Base-by-base conservation (phyloP, 306 rosid genomes). In the Castanea mollissima region DNA sequence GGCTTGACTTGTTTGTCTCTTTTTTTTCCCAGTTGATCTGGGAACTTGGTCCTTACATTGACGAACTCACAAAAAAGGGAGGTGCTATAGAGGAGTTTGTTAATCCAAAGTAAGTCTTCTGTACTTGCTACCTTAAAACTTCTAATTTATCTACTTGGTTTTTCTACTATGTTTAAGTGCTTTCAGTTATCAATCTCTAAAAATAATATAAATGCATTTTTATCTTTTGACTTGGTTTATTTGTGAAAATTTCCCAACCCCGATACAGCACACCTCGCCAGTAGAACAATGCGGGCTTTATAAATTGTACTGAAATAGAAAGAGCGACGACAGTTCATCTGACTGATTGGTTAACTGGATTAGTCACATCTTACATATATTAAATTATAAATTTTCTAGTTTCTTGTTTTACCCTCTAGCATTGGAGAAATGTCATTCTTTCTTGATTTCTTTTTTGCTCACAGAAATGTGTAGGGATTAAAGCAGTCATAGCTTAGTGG, bases 61-160 rank as follows among this genome's bases (percentile, higher is more conserved):
- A 91, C 31, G 98, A 95, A 85, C 98, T 95, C 91, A 76, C 90
- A 78, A 91, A 88, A 85, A 95, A 98, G 8, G 83, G 86, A 79
- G 98, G 99, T 74, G 88, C 94, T 74, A 91, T 95, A 75, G 78
- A 89, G 81, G 99, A 95, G 91, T 95, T 95, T 67, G 98, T 95
- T 46, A 95, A 95, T 80, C 99, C 99, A 83, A 95, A 95, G 99
- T 93, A 93, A 82, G 80, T 70, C 77, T 85, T 78, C 77, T 64
- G 77, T 77, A 32, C 62, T 58, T 64, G 18, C 46, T 58, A 60
- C 34, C 76, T 75, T 75, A 19, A 21, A 12, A 13, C 54, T 31
- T 69, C 46, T 41, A 41, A 41, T 41, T 41, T 41, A 41, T 41
- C 46, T 41, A 41, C 46, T 0, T 41, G 46, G 11, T 41, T 41